A percentile compares a stretch with the other conserved stretches of the same genome.
phyloP scores from a whole-genome alignment of 2,329 filamentous ascomycete genomes.

The Hymenoscyphus linearis region DNA sequence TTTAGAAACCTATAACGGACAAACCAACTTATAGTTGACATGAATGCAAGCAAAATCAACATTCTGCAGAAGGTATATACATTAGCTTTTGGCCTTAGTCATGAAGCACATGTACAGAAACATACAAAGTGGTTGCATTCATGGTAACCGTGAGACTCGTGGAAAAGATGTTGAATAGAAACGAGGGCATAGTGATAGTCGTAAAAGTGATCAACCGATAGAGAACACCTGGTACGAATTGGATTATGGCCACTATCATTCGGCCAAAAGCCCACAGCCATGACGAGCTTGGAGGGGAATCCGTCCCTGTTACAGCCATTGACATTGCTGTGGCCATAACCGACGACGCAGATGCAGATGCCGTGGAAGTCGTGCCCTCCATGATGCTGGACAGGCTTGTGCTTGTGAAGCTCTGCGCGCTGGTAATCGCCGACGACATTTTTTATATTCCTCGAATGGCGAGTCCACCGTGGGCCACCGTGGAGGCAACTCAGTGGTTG shows the following conservation, averaged over 20 bases:
- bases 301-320: constrained; percentile 12
- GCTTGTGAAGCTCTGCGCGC: constrained; percentile 20
- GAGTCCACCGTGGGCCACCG: constrained; percentile 14
- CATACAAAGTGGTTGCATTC: constrained; percentile 94
- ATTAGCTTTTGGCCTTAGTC: constrained; percentile 15
- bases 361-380: constrained; percentile 10
- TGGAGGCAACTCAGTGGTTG: constrained; percentile 13
- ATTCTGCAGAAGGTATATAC: constrained; percentile 44
- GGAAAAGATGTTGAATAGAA: constrained; percentile 85
- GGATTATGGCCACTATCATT: constrained; percentile 50
- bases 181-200: constrained; percentile 83
- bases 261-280: constrained; percentile 55
- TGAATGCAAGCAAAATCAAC: constrained; percentile 68
- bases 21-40: constrained; percentile 88
- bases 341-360: constrained; percentile 12
- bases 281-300: constrained; percentile 38
- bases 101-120: constrained; percentile 2
- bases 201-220: constrained; percentile 82
- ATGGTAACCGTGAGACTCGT: constrained; percentile 95
- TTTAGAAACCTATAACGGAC: constrained; percentile 93
- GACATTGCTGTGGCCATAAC: constrained; percentile 16
- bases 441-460: neutral
- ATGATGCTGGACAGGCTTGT: constrained; percentile 20
- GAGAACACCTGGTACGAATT: constrained; percentile 51
- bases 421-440: constrained; percentile 8